Base-by-base conservation (phyloP, 768 basidiomycete genomes). In the Auricularia sp. region DNA sequence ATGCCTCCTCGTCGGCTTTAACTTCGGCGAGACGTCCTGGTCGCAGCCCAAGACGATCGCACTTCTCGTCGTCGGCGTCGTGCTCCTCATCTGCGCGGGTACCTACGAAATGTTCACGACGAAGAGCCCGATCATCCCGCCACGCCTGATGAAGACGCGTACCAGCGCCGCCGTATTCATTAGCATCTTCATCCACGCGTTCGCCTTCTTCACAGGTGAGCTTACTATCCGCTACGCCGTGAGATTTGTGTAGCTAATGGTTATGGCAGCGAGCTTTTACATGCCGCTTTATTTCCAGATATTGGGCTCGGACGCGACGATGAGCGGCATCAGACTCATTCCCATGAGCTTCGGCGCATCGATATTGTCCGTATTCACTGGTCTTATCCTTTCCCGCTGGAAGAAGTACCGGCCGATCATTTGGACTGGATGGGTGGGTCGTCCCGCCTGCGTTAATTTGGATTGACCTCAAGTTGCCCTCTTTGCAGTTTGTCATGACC, bases 271-370 rank as follows among this genome's bases (percentile, higher is more conserved):
- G 80, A 36, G 82, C 84, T 87, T 77, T 70, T 91, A 91, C 69
- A 79, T 92, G 6, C 90, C 90, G 1, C 71, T 92, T 2, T 93
- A 88, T 71, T 93, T 81, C 74, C 90, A 93, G 76, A 82, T 87
- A 2, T 80, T 91, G 13, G 90, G 90, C 0, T 79, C 88, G 0
- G 87, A 87, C 7, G 88, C 90, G 5, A 90, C 88, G 0, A 88
- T 62, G 80, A 91, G 24, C 78, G 82, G 88, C 86, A 72, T 73
- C 58, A 16, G 63, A 47, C n/a, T 24, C 14, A 34, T 13, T n/a
- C 14, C 56, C 4, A 14, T 21, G 29, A 58, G 37, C n/a, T 29
- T 90, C 5, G 87, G 84, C 2, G 73, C 76, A 59, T 75, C 89
- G 2, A 1, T 82, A 5, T 71, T 82, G 6, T 85, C 89, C 36